Evolutionary conservation across 768 basidiomycete genomes (phyloP).

Genomic region (Hypholoma sublateritium): DNA sequence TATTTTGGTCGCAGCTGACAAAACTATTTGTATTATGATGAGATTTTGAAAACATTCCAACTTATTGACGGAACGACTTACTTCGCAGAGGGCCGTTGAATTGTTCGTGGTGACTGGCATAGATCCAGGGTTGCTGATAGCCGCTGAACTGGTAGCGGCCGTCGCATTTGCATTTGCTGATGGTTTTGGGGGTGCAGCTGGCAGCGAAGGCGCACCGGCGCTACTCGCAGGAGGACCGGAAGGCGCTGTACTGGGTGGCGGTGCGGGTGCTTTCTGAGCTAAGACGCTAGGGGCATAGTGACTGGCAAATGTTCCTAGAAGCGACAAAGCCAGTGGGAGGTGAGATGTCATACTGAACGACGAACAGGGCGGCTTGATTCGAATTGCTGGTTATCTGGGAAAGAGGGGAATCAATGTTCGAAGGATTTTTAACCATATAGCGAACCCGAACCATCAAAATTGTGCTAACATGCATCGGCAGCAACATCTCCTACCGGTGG

Average conservation of each 20-base stretch:
- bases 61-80: conserved; percentile 24
- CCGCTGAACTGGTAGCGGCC: conserved; percentile 6
- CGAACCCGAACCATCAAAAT: conserved; percentile 13
- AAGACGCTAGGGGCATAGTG: conserved; percentile 28
- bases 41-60: not conserved
- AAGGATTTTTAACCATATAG: conserved; percentile 28
- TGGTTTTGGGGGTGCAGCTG: conserved; percentile 26
- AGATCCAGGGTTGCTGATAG: not conserved
- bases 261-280: conserved; percentile 27
- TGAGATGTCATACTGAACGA: conserved; percentile 33
- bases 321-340: conserved; percentile 45
- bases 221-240: conserved; percentile 24
- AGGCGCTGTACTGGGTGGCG: conserved; percentile 23
- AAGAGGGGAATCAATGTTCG: conserved; percentile 7
- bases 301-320: conserved; percentile 36
- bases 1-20: conserved; percentile 59
- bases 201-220: conserved; percentile 28
- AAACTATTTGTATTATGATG: conserved; percentile 32
- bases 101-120: not conserved
- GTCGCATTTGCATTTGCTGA: conserved; percentile 23
- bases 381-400: conserved; percentile 9
- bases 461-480: conserved; percentile 20
- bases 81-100: conserved; percentile 43
- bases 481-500: conserved; percentile 15
- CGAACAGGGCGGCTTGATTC: conserved; percentile 6